Base-by-base conservation (phyloP, 208 protist genomes). In the Acanthamoeba royreba region DNA sequence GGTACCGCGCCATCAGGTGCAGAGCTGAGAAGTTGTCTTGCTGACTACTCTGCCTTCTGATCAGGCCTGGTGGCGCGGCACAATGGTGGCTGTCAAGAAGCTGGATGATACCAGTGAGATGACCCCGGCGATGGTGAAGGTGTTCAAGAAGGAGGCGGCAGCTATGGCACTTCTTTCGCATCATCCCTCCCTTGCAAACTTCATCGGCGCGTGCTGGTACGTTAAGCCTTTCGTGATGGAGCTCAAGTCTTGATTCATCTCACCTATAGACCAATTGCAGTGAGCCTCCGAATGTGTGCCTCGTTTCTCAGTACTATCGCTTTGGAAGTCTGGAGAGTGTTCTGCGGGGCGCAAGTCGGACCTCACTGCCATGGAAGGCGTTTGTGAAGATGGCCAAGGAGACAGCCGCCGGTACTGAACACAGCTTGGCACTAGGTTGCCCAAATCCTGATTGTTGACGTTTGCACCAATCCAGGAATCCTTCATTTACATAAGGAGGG, bases 371-470 rank as follows among this genome's bases (percentile, higher is more conserved):
- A 3, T 79, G 69, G 69, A 79, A 79, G 69, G 69, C 69, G 22
- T 79, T 79, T 38, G 69, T 79, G 22, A 79, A 79, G 69, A 79
- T 79, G 69, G 69, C 69, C 69, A 79, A 79, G 69, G 69, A 79
- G 69, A 46, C 40, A 9, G 69, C 69, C 11, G 69, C 69, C 1
- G 69, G 58, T 69, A 31, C 13, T 17, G n/a, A n/a, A n/a, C n/a
- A n/a, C n/a, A n/a, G n/a, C n/a, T n/a, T n/a, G n/a, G n/a, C n/a
- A n/a, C n/a, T n/a, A n/a, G n/a, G n/a, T n/a, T n/a, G n/a, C n/a
- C n/a, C n/a, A n/a, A n/a, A n/a, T n/a, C n/a, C n/a, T n/a, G n/a
- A n/a, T n/a, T n/a, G n/a, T n/a, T n/a, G n/a, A n/a, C n/a, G n/a
- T n/a, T n/a, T n/a, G n/a, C n/a, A n/a, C n/a, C n/a, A n/a, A n/a